Evolutionary conservation across 495 filamentous ascomycete species (phyloP).

Genomic region (Polyplosphaeria fusca): DNA sequence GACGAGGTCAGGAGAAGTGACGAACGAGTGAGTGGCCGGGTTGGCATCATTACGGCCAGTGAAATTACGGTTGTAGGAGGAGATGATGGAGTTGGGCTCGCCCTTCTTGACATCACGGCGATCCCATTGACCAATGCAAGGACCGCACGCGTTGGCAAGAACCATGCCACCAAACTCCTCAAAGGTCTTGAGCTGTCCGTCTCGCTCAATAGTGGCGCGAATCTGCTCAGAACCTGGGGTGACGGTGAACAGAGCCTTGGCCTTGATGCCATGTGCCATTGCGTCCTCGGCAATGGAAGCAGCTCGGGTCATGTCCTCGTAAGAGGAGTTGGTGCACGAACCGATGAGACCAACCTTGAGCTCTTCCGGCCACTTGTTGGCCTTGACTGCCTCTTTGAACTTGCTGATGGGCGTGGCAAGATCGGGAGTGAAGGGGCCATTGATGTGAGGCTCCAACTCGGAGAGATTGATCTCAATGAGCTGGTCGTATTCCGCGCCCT

Average conservation of each 20-base stretch:
- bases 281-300: slow-evolving; percentile 95
- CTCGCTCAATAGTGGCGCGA: slow-evolving; percentile 88
- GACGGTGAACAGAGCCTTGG: slow-evolving; percentile 89
- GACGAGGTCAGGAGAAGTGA: slow-evolving; percentile 95
- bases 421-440: slow-evolving; percentile 99
- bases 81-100: slow-evolving; percentile 91
- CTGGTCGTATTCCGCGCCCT: slow-evolving; percentile 95
- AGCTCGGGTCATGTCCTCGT: slow-evolving; percentile 97
- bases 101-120: slow-evolving; percentile 94
- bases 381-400: slow-evolving; percentile 90
- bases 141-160: slow-evolving; percentile 93
- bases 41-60: slow-evolving; percentile 99
- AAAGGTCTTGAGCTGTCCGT: slow-evolving; percentile 92
- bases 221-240: slow-evolving; percentile 98
- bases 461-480: slow-evolving; percentile 92
- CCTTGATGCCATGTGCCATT: slow-evolving; percentile 87
- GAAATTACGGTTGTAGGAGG: slow-evolving; percentile 99
- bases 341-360: slow-evolving; percentile 95
- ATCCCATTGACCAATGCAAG: slow-evolving; percentile 86
- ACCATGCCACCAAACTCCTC: slow-evolving; percentile 97
- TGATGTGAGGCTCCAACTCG: slow-evolving; percentile 96
- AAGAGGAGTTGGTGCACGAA: slow-evolving; percentile 99
- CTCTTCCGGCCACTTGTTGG: slow-evolving; percentile 95
- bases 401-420: slow-evolving; percentile 96
- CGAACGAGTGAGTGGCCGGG: slow-evolving; percentile 97